Evolutionary conservation across 805 yeast species (phyloP), one percentile per base, ranked within the genome.

Genomic region (Ogataea corticis): DNA sequence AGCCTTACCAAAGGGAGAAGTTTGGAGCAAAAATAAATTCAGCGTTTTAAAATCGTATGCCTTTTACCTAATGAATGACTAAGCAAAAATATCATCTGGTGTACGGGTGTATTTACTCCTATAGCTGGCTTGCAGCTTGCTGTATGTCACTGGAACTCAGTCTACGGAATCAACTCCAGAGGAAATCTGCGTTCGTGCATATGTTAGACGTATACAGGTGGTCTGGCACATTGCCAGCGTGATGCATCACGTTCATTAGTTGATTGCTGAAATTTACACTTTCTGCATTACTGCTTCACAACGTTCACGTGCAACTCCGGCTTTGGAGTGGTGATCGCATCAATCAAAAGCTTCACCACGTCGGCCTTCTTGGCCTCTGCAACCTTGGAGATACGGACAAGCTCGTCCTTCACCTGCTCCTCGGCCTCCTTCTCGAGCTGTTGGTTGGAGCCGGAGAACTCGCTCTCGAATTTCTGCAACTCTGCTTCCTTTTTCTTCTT

Each of bases 401-500:
- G 73, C 61, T 89, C 96, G 33, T 67, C 66, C 64, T 85, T 77
- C 48, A 91, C 92, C 48, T 80, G 74, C 31, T 74, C 74, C 50
- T 82, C 94, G 28, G 97, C 96, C 31, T 83, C 86, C 52, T 80
- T 76, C 59, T 87, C 94, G 51, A 87, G 84, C 58, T 83, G 69
- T 52, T 82, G 85, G 65, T 90, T 88, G 56, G 82, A 74, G 12
- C 90, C 90, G 46, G 83, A 77, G 63, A 86, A 88, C 59, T 83
- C 81, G 33, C 75, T 69, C 66, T 88, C 94, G 60, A 75, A 83
- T 52, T 79, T 71, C 63, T 79, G 77, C 69, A 92, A 80, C 69
- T 92, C 97, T 38, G 70, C 72, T 53, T 91, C 97, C 73, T 91
- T 92, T 65, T 82, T 79, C 41, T 75, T 66, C 75, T 87, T 91